Percentiles rank a stretch among this genome's conserved stretches.
phyloP scores from a whole-genome alignment of 768 basidiomycete genomes.

The Termitomyces sp. region DNA sequence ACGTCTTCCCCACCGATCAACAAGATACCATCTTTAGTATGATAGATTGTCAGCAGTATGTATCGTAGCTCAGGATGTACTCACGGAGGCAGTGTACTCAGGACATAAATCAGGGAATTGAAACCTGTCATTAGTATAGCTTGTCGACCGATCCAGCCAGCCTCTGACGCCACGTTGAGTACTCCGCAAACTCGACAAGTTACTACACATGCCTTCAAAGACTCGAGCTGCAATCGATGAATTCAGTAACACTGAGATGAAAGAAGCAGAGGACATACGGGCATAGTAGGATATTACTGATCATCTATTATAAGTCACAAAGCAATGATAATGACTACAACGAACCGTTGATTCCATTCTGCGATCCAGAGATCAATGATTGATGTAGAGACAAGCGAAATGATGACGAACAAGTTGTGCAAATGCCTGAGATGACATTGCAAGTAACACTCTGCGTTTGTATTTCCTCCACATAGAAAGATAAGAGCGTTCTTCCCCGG shows the following conservation, averaged over 20 bases:
- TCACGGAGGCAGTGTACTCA: constrained; percentile 68
- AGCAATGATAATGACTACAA: constrained; percentile 1
- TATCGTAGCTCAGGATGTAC: constrained; percentile 17
- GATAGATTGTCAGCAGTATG: constrained; percentile 5
- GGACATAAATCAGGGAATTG: constrained; percentile 66
- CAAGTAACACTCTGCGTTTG: constrained; percentile 80
- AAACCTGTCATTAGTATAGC: constrained; percentile 88
- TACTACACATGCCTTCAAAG: constrained; percentile 68
- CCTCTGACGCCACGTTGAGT: constrained; percentile 38
- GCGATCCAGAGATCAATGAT: neutral
- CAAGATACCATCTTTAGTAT: constrained; percentile 72
- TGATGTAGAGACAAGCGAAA: neutral
- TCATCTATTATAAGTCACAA: constrained; percentile 2
- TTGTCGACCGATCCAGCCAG: constrained; percentile 83
- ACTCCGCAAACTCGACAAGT: neutral
- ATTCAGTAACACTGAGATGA: neutral
- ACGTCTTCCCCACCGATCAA: constrained; percentile 80
- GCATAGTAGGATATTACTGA: constrained; percentile 94
- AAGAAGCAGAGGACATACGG: constrained; percentile 45
- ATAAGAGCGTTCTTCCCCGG: constrained; percentile 75
- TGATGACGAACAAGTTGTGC: constrained; percentile 74
- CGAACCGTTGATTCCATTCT: constrained; percentile 95
- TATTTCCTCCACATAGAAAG: constrained; percentile 81
- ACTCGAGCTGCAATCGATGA: constrained; percentile 57
- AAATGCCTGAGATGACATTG: constrained; percentile 94